Conservation (phyloP, 2,329 filamentous ascomycete species). For the Xylaria sp. region DNA sequence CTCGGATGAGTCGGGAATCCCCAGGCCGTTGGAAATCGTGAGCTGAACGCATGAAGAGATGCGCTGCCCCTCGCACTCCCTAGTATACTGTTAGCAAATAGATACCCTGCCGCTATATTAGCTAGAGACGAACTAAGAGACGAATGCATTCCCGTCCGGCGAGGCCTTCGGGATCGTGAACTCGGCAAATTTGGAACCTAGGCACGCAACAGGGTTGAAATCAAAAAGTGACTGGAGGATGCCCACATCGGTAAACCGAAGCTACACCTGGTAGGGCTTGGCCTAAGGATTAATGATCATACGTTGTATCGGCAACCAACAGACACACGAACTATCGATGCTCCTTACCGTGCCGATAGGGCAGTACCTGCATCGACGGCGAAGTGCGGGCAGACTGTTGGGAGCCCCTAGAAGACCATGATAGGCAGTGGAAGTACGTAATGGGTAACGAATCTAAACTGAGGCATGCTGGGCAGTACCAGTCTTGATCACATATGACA, state of each 20-base stretch:
- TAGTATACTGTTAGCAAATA: background rate
- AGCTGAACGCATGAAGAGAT: background rate
- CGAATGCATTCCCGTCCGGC: background rate
- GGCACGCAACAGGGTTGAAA: background rate
- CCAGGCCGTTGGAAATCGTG: background rate
- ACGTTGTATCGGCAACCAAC: background rate
- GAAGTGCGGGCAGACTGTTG: background rate
- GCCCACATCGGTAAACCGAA: background rate
- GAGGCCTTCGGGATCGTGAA: background rate
- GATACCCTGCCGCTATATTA: background rate
- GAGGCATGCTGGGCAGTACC: background rate
- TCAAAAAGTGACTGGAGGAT: background rate
- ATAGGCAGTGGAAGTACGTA: background rate
- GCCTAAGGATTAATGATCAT: background rate
- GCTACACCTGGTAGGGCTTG: background rate
- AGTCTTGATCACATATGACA: no score
- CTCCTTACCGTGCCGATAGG: background rate
- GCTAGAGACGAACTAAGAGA: background rate
- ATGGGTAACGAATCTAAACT: background rate
- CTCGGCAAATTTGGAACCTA: background rate
- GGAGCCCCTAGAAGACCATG: background rate
- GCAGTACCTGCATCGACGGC: background rate
- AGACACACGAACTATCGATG: background rate
- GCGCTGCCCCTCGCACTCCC: background rate
- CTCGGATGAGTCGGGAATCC: background rate